Evolutionary conservation across 2,329 filamentous ascomycete species (phyloP).

Genomic region (Calonectria pseudoturangicola): DNA sequence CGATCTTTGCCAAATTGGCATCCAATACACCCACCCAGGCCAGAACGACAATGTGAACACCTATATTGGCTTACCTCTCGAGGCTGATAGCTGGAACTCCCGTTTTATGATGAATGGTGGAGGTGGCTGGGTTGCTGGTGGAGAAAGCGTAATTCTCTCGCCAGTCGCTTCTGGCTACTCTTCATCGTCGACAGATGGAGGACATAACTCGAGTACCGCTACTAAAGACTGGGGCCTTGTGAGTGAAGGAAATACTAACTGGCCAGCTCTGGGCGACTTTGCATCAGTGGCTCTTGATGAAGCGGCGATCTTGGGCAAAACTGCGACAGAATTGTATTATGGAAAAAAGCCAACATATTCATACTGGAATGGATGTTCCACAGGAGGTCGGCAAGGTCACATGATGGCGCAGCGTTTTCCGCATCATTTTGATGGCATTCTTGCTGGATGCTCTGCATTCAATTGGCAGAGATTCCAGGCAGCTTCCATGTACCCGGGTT

Average conservation of each 20-base stretch:
- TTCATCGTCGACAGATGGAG: slow-evolving; percentile 40
- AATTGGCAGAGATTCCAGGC: slow-evolving; percentile 57
- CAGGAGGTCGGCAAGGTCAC: slow-evolving; percentile 73
- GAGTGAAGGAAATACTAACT: slow-evolving; percentile 49
- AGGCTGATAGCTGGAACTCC: slow-evolving; percentile 38
- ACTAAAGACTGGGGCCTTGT: slow-evolving; percentile 44
- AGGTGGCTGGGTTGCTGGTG: slow-evolving; percentile 42
- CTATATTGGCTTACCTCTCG: slow-evolving; percentile 32
- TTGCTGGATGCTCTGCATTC: slow-evolving; percentile 66
- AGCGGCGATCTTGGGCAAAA: slow-evolving; percentile 59
- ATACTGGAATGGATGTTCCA: slow-evolving; percentile 72
- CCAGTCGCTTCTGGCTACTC: slow-evolving; percentile 29
- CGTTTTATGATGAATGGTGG: slow-evolving; percentile 43
- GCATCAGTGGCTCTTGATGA: slow-evolving; percentile 36
- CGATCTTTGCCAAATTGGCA: slow-evolving; percentile 36
- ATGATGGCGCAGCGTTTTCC: slow-evolving; percentile 71
- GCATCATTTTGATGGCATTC: slow-evolving; percentile 71
- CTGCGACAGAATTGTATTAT: slow-evolving; percentile 65
- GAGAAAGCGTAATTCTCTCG: neutral
- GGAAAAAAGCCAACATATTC: slow-evolving; percentile 59
- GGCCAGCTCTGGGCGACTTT: slow-evolving; percentile 53
- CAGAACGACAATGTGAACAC: slow-evolving; percentile 42
- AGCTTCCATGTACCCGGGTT: slow-evolving; percentile 38
- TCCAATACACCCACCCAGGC: slow-evolving; percentile 44
- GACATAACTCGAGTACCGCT: neutral